A percentile compares a stretch with the other conserved stretches of the same genome.
phyloP scores from a whole-genome alignment of 345 rosid genomes.

The Pistacia vera region DNA sequence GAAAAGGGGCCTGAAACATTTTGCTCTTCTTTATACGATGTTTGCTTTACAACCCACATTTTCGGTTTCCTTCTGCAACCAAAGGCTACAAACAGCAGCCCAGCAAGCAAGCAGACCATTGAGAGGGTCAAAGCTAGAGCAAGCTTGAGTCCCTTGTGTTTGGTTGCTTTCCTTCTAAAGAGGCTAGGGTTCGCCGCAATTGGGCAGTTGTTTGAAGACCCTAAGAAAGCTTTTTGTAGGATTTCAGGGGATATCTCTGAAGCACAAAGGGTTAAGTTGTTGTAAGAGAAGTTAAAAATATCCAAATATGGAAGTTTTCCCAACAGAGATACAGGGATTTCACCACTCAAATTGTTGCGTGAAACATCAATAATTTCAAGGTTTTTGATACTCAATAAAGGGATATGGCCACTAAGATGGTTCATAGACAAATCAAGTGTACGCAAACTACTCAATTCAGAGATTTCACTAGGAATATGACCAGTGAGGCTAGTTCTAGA shows the following conservation, averaged over 20 bases:
- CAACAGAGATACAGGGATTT: slow-evolving; percentile 58
- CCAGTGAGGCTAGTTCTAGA: slow-evolving; percentile 69
- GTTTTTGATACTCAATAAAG: slow-evolving; percentile 39
- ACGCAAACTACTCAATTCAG: slow-evolving; percentile 47
- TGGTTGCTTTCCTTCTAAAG: slow-evolving; percentile 47
- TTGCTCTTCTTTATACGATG: slow-evolving; percentile 71
- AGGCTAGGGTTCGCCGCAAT: slow-evolving; percentile 77
- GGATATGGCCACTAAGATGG: slow-evolving; percentile 67
- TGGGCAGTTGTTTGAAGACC: slow-evolving; percentile 73
- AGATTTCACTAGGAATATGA: slow-evolving; percentile 59
- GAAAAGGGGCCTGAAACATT: slow-evolving; percentile 83
- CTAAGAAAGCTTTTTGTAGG: slow-evolving; percentile 55
- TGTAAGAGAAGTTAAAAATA: slow-evolving; percentile 85
- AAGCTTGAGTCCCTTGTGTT: slow-evolving; percentile 54
- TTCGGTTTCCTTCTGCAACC: slow-evolving; percentile 61
- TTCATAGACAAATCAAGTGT: slow-evolving; percentile 79
- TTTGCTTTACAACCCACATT: slow-evolving; percentile 60
- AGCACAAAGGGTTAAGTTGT: slow-evolving; percentile 80
- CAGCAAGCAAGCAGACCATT: slow-evolving; percentile 62
- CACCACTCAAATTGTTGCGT: slow-evolving; percentile 77
- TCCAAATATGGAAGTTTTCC: slow-evolving; percentile 62
- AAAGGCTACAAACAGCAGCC: slow-evolving; percentile 65
- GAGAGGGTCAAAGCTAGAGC: slow-evolving; percentile 74
- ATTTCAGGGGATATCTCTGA: slow-evolving; percentile 46
- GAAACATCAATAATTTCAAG: slow-evolving; percentile 77